A percentile compares a stretch with the other conserved stretches of the same genome.
Conservation (phyloP, 2,329 filamentous ascomycete genomes). For the Talaromyces sp. region DNA sequence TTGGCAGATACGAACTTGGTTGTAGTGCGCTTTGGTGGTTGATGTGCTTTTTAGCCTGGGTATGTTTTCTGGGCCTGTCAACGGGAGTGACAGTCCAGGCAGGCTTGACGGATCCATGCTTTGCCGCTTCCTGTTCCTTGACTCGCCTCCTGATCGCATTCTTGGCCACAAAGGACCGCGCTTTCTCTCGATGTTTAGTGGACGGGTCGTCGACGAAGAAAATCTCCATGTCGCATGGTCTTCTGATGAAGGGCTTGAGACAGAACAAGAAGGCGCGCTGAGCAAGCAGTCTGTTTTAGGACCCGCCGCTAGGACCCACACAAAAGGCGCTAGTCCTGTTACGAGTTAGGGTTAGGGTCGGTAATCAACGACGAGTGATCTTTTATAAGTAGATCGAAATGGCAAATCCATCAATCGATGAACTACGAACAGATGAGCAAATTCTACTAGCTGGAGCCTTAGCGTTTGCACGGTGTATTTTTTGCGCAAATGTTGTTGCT, state of each 20-base stretch:
- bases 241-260: background rate
- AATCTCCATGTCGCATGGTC: conserved; percentile 1
- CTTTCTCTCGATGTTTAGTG: background rate
- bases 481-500: background rate
- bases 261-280: background rate
- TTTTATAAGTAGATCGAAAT: background rate
- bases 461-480: background rate
- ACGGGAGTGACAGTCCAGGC: background rate
- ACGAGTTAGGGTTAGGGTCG: background rate
- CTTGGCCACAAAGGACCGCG: conserved; percentile 12
- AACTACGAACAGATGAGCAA: background rate
- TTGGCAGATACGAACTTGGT: background rate
- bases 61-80: background rate
- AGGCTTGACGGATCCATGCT: background rate
- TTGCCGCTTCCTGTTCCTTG: conserved; percentile 9
- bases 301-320: background rate
- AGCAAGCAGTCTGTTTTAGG: background rate
- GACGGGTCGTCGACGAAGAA: conserved; percentile 12
- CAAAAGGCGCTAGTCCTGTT: background rate
- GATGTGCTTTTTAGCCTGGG: background rate
- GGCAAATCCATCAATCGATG: background rate
- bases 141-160: conserved; percentile 11
- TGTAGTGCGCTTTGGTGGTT: background rate
- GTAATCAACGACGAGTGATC: too few relatives aligned
- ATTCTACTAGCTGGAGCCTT: background rate